A percentile compares a stretch with the other conserved stretches of the same genome.
phyloP scores from a whole-genome alignment of 306 rosid species.

The Vicia villosa region DNA sequence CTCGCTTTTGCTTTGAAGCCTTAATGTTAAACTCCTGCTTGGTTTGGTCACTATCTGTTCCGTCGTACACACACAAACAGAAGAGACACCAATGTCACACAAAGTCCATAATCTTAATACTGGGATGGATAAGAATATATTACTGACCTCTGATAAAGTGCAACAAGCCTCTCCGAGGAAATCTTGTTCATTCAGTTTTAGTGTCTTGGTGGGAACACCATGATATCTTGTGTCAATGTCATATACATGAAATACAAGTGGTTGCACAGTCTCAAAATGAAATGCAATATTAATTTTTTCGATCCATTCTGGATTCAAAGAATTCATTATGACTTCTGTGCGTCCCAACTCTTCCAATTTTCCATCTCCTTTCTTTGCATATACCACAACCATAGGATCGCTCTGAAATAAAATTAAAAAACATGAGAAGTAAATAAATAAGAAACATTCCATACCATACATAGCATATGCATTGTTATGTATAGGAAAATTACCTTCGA shows the following conservation, averaged over 20 bases:
- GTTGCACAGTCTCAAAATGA: too few species aligned
- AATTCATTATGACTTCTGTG: constrained; percentile 78
- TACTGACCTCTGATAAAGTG: constrained; percentile 74
- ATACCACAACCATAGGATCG: constrained; percentile 81
- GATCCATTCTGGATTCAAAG: too few species aligned
- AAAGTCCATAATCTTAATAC: constrained; percentile 6
- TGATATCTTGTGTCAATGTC: constrained; percentile 76
- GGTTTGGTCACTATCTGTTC: constrained; percentile 75
- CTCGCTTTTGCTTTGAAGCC: constrained; percentile 48
- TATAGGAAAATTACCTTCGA: constrained; percentile 49
- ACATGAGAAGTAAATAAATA: not conserved
- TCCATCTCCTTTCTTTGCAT: constrained; percentile 57
- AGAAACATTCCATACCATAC: not conserved
- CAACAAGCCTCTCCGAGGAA: constrained; percentile 83
- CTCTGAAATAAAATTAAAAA: constrained; percentile 43
- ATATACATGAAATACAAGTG: constrained; percentile 70
- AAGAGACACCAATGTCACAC: not conserved
- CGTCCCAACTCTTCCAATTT: constrained; percentile 77
- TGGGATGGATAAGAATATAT: not conserved
- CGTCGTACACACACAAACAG: not conserved
- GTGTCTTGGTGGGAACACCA: constrained; percentile 56
- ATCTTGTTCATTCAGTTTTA: constrained; percentile 73
- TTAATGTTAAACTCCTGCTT: constrained; percentile 51
- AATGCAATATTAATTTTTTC: too few species aligned
- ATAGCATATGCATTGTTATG: not conserved